phyloP scores from a whole-genome alignment of 129 eudicot genomes.

The Flaveria linearis region DNA sequence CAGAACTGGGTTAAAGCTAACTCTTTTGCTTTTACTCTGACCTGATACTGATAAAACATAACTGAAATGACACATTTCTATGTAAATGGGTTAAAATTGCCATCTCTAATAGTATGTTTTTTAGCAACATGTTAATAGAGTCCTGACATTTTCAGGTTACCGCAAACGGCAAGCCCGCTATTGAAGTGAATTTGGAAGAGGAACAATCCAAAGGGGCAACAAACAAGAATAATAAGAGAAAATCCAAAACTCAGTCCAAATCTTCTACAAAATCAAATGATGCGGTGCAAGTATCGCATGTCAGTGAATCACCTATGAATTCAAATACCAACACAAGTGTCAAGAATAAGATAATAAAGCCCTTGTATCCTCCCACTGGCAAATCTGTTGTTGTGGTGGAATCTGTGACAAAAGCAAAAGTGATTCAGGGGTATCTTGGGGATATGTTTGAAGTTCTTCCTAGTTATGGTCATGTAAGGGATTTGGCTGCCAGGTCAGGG shows the following conservation, averaged over 20 bases:
- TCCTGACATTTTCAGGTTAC: conserved; percentile 43
- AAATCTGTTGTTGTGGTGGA: conserved; percentile 92
- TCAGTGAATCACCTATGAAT: conserved; percentile 34
- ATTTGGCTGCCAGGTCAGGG: conserved; percentile 96
- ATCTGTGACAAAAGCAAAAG: conserved; percentile 88
- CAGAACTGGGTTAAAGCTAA: background rate
- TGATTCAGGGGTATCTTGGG: conserved; percentile 96
- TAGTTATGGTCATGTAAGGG: conserved; percentile 96
- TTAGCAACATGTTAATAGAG: conserved; percentile 36
- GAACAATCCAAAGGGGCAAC: conserved; percentile 36
- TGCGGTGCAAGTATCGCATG: conserved; percentile 27
- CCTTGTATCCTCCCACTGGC: conserved; percentile 74
- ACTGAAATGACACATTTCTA: background rate
- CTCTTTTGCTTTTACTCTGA: background rate
- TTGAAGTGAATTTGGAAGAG: conserved; percentile 44
- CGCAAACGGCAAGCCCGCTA: conserved; percentile 30
- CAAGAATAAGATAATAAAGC: conserved; percentile 41
- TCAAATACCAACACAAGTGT: conserved; percentile 24
- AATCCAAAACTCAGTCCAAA: conserved; percentile 35
- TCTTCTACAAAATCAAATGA: conserved; percentile 25
- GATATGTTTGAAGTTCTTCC: conserved; percentile 95
- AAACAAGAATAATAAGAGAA: conserved; percentile 34
- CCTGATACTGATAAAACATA: background rate
- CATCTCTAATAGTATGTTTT: background rate
- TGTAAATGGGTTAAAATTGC: background rate